These are phyloP conservation scores for Apophysomyces elegans DNA, from an alignment of 371 early-diverging fungal species.

Conservation along the genomic window DNA sequence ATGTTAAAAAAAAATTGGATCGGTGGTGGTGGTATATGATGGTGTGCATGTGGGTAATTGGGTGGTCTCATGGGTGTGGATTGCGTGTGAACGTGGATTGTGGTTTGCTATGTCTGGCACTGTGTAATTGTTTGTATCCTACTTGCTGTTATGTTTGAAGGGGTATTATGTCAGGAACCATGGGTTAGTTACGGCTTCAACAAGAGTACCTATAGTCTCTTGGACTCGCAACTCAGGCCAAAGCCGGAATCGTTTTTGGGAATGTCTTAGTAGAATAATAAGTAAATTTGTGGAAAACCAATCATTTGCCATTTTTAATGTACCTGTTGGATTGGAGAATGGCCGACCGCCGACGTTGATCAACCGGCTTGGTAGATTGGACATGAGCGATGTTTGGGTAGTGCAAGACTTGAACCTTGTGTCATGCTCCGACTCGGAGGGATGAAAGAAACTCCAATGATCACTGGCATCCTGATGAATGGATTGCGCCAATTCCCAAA, in stretches of 20 bases:
- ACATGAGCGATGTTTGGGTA: conserved; percentile 1
- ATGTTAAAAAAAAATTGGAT: not conserved
- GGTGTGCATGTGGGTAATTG: too few species aligned
- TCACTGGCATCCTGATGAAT: conserved; percentile 18
- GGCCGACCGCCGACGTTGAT: conserved; percentile 1
- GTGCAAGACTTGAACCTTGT: conserved; percentile 8
- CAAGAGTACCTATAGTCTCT: not conserved
- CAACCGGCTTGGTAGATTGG: conserved; percentile 3
- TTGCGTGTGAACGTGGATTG: not conserved
- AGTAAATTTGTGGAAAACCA: not conserved
- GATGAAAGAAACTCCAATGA: conserved; percentile 8
- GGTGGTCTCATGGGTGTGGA: not conserved
- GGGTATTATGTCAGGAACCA: conserved; percentile 1
- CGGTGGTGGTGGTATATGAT: too few species aligned
- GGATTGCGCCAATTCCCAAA: conserved; percentile 18
- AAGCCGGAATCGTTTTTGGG: conserved; percentile 3
- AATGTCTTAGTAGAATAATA: not conserved
- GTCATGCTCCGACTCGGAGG: conserved; percentile 1
- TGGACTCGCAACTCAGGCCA: conserved; percentile 3
- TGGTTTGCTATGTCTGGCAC: not conserved
- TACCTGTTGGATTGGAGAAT: not conserved
- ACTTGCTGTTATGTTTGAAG: not conserved
- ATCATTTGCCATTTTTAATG: not conserved
- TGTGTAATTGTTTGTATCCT: not conserved
- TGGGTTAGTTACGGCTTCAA: not conserved